These are phyloP conservation scores for Neurospora terricola DNA, from an alignment of 495 filamentous ascomycete genomes.

Conservation along the genomic window DNA sequence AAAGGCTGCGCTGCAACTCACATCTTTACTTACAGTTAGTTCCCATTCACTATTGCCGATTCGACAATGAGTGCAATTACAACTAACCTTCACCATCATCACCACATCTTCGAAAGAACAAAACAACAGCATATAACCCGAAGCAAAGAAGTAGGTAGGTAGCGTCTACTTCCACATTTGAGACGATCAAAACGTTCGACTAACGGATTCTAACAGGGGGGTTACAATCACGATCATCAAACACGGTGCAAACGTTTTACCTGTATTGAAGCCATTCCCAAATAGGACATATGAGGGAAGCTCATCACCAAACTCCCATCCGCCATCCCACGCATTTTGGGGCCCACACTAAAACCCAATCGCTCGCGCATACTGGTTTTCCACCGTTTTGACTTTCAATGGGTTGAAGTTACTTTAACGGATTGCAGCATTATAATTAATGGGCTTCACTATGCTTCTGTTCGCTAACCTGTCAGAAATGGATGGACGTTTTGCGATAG, in stretches of 20 bases:
- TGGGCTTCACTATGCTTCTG: background rate
- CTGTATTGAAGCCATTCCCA: background rate
- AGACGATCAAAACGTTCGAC: background rate
- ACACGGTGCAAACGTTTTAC: background rate
- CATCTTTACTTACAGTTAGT: background rate
- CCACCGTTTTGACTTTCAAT: background rate
- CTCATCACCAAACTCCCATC: background rate
- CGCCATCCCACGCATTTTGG: background rate
- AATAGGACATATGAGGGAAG: background rate
- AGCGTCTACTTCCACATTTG: background rate
- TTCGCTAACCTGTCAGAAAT: background rate
- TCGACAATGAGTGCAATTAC: background rate
- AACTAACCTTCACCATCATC: background rate
- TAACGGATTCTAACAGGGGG: background rate
- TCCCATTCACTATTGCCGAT: background rate
- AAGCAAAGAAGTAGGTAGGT: background rate
- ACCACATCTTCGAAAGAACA: background rate
- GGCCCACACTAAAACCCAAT: background rate
- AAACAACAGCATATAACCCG: background rate
- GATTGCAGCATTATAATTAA: background rate
- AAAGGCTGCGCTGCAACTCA: background rate
- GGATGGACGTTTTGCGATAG: background rate
- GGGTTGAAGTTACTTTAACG: background rate
- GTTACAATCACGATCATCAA: background rate
- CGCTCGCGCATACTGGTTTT: background rate